These are phyloP conservation scores for Fusarium nematophilum DNA, from an alignment of 2,329 filamentous ascomycete genomes.

Conservation along the genomic window DNA sequence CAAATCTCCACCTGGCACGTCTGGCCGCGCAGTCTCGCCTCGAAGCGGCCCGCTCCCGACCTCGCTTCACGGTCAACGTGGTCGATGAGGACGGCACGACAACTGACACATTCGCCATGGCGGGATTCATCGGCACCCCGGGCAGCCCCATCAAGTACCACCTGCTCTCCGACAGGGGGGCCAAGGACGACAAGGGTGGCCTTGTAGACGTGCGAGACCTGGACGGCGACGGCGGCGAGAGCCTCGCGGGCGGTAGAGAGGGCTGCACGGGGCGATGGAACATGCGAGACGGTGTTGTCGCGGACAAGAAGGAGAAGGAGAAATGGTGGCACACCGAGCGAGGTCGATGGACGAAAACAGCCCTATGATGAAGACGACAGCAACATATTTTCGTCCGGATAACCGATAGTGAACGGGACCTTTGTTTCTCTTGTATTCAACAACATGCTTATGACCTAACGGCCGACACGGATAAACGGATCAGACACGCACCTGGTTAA, in stretches of 20 bases:
- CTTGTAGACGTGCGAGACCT: constrained; percentile 65
- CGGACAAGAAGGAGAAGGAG: constrained; percentile 61
- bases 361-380: constrained; percentile 31
- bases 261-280: constrained; percentile 63
- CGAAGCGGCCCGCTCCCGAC: constrained; percentile 64
- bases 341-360: constrained; percentile 54
- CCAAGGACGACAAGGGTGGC: constrained; percentile 66
- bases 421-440: not conserved
- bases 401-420: not conserved
- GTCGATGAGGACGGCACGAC: constrained; percentile 63
- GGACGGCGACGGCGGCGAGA: constrained; percentile 60
- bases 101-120: constrained; percentile 65
- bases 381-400: not conserved
- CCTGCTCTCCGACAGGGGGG: constrained; percentile 67
- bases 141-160: constrained; percentile 70
- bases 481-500: too few relatives aligned
- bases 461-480: constrained; percentile 19
- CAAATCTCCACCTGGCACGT: constrained; percentile 64
- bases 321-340: constrained; percentile 64
- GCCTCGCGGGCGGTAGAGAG: constrained; percentile 48
- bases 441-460: constrained; percentile 30
- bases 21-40: constrained; percentile 74
- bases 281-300: constrained; percentile 48
- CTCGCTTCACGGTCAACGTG: constrained; percentile 70
- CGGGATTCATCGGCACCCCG: constrained; percentile 70